A percentile compares a stretch with the other conserved stretches of the same genome.
These are phyloP conservation scores for Fusarium incarnatum DNA, from an alignment of 2,329 filamentous ascomycete species.

Conservation along the genomic window DNA sequence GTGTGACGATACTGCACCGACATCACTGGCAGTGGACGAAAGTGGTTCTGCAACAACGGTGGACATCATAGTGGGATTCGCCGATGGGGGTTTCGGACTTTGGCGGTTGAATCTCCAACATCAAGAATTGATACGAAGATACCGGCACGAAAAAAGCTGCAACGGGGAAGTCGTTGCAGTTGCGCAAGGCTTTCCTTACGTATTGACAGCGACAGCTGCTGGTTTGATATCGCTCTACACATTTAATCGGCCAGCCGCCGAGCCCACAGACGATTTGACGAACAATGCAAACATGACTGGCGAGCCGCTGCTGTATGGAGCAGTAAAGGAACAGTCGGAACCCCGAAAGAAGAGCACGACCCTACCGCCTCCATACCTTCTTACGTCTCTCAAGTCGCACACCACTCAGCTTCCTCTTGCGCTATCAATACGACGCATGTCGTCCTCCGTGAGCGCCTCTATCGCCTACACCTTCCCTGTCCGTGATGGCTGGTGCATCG, in stretches of 20 bases:
- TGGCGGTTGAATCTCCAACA: conserved; percentile 68
- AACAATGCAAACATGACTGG: conserved; percentile 6
- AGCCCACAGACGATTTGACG: conserved; percentile 8
- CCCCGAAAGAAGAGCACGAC: background rate
- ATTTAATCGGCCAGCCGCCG: conserved; percentile 56
- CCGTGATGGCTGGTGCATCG: conserved; percentile 85
- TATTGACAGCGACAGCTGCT: conserved; percentile 80
- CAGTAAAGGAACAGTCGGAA: background rate
- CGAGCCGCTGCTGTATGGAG: background rate
- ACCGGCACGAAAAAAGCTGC: conserved; percentile 70
- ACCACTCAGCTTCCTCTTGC: conserved; percentile 83
- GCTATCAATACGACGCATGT: conserved; percentile 79
- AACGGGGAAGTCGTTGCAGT: conserved; percentile 76
- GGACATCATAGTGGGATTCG: conserved; percentile 76
- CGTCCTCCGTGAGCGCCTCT: conserved; percentile 76
- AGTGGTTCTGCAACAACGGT: conserved; percentile 59
- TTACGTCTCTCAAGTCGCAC: conserved; percentile 84
- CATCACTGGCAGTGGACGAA: conserved; percentile 74
- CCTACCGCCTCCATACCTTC: conserved; percentile 57
- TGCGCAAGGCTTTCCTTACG: conserved; percentile 78
- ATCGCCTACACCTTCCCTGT: conserved; percentile 88
- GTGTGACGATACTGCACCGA: conserved; percentile 58
- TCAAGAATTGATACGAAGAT: conserved; percentile 60
- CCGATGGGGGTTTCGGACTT: conserved; percentile 76
- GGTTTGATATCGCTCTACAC: conserved; percentile 82